phyloP scores from a whole-genome alignment of 148 eudicot species.

The Fagopyrum esculentum region DNA sequence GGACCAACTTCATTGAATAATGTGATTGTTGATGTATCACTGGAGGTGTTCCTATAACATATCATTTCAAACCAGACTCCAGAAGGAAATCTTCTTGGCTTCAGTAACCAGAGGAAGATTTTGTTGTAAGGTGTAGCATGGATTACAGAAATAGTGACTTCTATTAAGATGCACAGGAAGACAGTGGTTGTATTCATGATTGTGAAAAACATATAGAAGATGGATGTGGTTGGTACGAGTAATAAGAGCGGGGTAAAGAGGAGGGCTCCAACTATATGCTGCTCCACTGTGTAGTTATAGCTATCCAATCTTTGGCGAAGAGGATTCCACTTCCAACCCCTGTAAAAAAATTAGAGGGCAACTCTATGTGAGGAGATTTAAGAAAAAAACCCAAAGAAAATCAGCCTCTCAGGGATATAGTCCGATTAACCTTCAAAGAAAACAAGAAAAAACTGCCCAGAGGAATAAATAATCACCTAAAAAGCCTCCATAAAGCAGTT shows the following conservation, averaged over 20 bases:
- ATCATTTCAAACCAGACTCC: slow-evolving; percentile 73
- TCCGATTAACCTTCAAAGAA: not conserved
- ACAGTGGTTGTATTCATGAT: slow-evolving; percentile 46
- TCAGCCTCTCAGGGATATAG: not conserved
- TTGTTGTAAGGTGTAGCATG: slow-evolving; percentile 85
- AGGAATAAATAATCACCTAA: slow-evolving; percentile 39
- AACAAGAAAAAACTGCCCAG: not conserved
- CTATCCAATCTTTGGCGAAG: slow-evolving; percentile 92
- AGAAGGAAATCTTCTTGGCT: slow-evolving; percentile 64
- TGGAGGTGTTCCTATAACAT: slow-evolving; percentile 25
- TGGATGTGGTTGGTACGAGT: slow-evolving; percentile 84
- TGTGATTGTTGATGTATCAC: slow-evolving; percentile 17
- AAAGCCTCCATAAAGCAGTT: slow-evolving; percentile 92
- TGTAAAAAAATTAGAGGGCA: slow-evolving; percentile 24
- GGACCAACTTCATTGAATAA: slow-evolving; percentile 13
- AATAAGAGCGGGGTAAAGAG: slow-evolving; percentile 80
- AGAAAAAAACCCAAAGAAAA: not conserved
- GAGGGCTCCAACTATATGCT: slow-evolving; percentile 91
- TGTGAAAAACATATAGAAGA: slow-evolving; percentile 85
- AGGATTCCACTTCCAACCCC: slow-evolving; percentile 92
- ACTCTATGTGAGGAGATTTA: not conserved
- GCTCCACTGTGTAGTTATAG: slow-evolving; percentile 89
- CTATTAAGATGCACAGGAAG: slow-evolving; percentile 38
- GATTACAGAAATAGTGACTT: slow-evolving; percentile 52
- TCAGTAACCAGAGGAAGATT: slow-evolving; percentile 62